Base-by-base conservation (phyloP, 345 rosid species). In the Euphorbia peplus region DNA sequence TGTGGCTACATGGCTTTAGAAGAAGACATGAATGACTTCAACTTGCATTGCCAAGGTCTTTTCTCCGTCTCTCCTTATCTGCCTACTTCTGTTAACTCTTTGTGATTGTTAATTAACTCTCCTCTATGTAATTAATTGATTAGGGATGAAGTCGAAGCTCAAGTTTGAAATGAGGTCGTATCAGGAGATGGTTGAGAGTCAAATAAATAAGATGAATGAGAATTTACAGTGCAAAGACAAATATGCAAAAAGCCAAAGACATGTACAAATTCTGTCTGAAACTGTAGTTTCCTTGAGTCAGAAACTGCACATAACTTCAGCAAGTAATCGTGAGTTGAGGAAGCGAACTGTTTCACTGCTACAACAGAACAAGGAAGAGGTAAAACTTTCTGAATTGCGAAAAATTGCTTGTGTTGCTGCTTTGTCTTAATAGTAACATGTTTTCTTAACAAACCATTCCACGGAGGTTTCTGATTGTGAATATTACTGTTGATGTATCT, bases 81-180 rank as follows among this genome's bases (percentile, higher is more conserved):
- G 3, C 37, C 37, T 32, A 32, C 37, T n/a, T n/a, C n/a, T n/a
- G n/a, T 35, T 39, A 39, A 4, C 42, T 39, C 8, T 21, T 51
- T 16, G 22, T 44, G 8, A 11, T 7, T 4, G 10, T 14, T 28
- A 12, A 41, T 26, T 53, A 52, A 53, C 29, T 15, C 0, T 3
- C 8, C 8, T 50, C 8, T 61, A 21, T 1, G 53, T 32, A 41
- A n/a, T n/a, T n/a, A n/a, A n/a, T 21, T 71, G 44, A 24, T 63
- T 64, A 71, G 75, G n/a, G n/a, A n/a, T 68, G 32, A 71, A 21
- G 69, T 63, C 46, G 6, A 71, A 19, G 63, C 68, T 71, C 48
- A 71, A 71, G 21, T 71, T 25, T 64, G 64, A 71, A 29, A 57
- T 64, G 69, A 48, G 48, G 37, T 63, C 69, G 0, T 64, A 71